Evolutionary conservation across 352 stramenopile genomes (phyloP), one percentile per base, ranked within the genome.

Genomic region (Phytopythium vexans): DNA sequence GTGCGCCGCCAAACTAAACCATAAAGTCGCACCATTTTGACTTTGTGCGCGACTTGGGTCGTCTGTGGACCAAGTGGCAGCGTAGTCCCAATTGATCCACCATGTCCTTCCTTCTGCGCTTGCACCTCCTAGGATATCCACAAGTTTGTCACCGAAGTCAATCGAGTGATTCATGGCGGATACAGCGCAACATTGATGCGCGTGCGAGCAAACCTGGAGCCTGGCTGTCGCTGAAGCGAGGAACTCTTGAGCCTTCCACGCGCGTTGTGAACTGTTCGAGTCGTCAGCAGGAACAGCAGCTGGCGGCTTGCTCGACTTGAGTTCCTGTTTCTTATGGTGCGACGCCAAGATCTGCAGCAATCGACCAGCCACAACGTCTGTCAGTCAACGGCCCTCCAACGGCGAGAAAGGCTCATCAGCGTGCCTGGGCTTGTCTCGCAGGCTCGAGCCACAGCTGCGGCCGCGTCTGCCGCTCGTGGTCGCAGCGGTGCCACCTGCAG

Each of bases 401-500:
- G 21, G 21, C 21, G 21, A 27, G 21, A 27, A 27, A 27, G 21
- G 21, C 3, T 15, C 6, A 31, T 39, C 32, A 4, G 37, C 41
- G 15, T 60, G 83, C 77, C 54, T 77, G 57, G 36, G 51, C 61
- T 27, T 52, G 43, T 3, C 52, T 54, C 6, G 34, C 49, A 3
- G 68, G 31, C n/a, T 52, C 14, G 8, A 89, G 47, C 43, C 62
- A 75, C 32, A 92, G 60, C 47, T 75, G 55, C 3, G 52, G 32
- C 10, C 82, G 66, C n/a, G 50, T 35, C 34, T 69, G 34, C 14
- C 68, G 72, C 41, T 70, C 55, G 4, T 65, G 60, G 54, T 89
- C 82, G 52, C 78, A 86, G n/a, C 70, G 70, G 46, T 89, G 52
- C 6, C 66, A 52, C 37, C 59, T 59, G 41, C 82, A 92, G 49